Conservation (phyloP, 257 asterid species). For the Jaltomata sinuosa region DNA sequence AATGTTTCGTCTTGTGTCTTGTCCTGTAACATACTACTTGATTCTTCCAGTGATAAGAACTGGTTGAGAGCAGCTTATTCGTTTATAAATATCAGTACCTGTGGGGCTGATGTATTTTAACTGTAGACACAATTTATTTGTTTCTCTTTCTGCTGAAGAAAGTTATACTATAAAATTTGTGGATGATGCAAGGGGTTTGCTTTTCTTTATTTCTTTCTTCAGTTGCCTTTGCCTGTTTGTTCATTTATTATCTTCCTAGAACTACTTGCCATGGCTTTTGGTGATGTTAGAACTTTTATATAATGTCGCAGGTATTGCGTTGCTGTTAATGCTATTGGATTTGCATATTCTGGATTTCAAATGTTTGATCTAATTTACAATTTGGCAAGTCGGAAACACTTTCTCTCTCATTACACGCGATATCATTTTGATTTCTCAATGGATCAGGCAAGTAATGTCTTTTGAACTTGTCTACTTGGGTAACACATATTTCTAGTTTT, state of each 20-base stretch:
- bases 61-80: background rate
- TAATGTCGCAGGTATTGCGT: conserved; percentile 49
- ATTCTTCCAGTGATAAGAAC: background rate
- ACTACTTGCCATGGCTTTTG: background rate
- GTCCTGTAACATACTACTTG: background rate
- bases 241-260: background rate
- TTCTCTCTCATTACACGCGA: conserved; percentile 40
- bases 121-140: background rate
- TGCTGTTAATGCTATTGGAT: conserved; percentile 62
- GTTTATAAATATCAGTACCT: background rate
- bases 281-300: background rate
- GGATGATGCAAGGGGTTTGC: background rate
- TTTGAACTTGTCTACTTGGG: background rate
- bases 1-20: background rate
- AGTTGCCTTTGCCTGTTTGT: background rate
- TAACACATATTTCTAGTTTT: background rate
- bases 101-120: background rate
- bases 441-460: conserved; percentile 63
- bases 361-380: conserved; percentile 41
- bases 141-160: background rate
- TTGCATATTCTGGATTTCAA: conserved; percentile 64
- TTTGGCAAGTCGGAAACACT: conserved; percentile 53
- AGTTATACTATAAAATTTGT: background rate
- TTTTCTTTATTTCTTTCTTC: background rate
- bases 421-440: conserved; percentile 55